Base-by-base conservation (phyloP, 306 rosid genomes). In the Comarum palustre region DNA sequence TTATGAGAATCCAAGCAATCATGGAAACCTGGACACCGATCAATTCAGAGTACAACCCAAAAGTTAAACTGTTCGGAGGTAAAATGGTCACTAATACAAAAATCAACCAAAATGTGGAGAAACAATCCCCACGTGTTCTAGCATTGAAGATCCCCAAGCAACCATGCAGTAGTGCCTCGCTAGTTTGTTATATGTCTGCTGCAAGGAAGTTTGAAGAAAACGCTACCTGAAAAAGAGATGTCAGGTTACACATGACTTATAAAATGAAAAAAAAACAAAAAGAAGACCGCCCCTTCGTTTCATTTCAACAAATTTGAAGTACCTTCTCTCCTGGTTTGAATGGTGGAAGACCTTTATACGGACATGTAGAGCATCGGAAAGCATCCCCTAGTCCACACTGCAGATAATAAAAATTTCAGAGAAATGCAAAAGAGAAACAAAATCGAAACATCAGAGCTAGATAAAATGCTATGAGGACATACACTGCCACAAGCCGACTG, bases 301-400 rank as follows among this genome's bases (percentile, higher is more conserved):
- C 61, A 19, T 27, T 50, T 47, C 20, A 38, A 52, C 25, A 68
- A 9, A 14, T 46, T 3, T 46, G n/a, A 46, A 46, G 7, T 85
- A 94, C 99, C 99, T 94, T 94, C 79, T 94, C 95, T 20, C 98
- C 98, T 48, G 90, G 89, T 83, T 91, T 91, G 85, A 94, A 94
- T 29, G 93, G 70, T 72, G 97, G 96, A 73, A 94, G 92, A 57
- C 99, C 99, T 82, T 90, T 94, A 87, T 91, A 94, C 31, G 99
- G 99, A 79, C 99, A 94, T 6, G 97, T 87, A 69, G 88, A 17
- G 77, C 99, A 94, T 75, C 99, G 91, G 72, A 94, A 94, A 71
- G 99, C 99, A 80, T 94, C 99, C 41, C 99, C 97, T 11, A 94
- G 84, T 10, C 97, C 97, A 87, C 99, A 94, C 99, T 94, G 95